These are phyloP conservation scores for Psophocarpus tetragonolobus DNA, from an alignment of 306 rosid species.

Conservation along the genomic window DNA sequence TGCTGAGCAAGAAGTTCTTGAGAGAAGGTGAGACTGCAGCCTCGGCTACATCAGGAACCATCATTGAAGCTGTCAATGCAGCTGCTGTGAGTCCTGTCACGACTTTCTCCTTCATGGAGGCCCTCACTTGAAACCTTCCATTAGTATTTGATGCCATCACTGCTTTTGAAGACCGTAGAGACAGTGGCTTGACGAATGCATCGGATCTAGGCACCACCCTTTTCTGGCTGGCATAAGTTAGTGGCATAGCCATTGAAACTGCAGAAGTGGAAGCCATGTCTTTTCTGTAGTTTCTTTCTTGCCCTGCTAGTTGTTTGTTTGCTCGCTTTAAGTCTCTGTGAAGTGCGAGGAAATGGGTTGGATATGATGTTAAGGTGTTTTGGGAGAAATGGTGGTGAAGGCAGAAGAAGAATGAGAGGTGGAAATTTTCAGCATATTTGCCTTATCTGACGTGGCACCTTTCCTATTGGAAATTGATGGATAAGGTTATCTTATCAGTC, in stretches of 20 bases:
- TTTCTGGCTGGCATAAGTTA: slow-evolving; percentile 50
- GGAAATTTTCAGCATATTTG: slow-evolving; percentile 47
- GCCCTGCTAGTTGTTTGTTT: neutral
- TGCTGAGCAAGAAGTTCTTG: slow-evolving; percentile 97
- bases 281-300: neutral
- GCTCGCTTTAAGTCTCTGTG: slow-evolving; percentile 7
- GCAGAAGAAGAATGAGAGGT: slow-evolving; percentile 47
- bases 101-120: slow-evolving; percentile 90
- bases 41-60: slow-evolving; percentile 87
- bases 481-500: slow-evolving; percentile 72
- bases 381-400: slow-evolving; percentile 40
- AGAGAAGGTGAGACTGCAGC: slow-evolving; percentile 90
- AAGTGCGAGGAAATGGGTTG: slow-evolving; percentile 5
- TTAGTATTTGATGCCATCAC: slow-evolving; percentile 37
- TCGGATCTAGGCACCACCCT: slow-evolving; percentile 48
- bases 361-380: slow-evolving; percentile 11
- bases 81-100: slow-evolving; percentile 74
- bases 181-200: slow-evolving; percentile 64
- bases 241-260: slow-evolving; percentile 76
- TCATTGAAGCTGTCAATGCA: slow-evolving; percentile 73
- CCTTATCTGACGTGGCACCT: slow-evolving; percentile 73
- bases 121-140: slow-evolving; percentile 57
- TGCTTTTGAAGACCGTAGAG: slow-evolving; percentile 47
- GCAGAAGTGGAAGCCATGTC: slow-evolving; percentile 79
- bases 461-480: slow-evolving; percentile 46